Base-by-base conservation (phyloP, 805 yeast genomes). In the Barnettozyma californica region DNA sequence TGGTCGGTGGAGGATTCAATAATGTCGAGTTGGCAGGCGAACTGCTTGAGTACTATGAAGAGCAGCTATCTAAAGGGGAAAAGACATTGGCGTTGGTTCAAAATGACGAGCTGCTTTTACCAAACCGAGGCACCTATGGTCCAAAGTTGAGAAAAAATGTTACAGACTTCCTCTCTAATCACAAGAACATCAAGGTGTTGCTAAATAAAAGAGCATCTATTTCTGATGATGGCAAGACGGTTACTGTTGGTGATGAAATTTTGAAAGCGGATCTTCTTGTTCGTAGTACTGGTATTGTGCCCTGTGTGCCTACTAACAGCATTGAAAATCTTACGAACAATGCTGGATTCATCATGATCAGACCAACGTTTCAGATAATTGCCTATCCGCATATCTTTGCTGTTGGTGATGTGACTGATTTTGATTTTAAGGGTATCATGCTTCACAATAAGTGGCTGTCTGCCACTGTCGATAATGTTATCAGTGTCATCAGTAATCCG, bases 1-100 rank as follows among this genome's bases (percentile, higher is more conserved):
- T 67, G 20, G 50, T 66, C 16, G 71, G 71, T 35, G 70, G 68
- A 19, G 71, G 70, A 2, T 56, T 59, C 44, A 56, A 54, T 20
- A 68, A 63, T 27, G 52, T 51, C 19, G 71, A 68, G 48, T 33
- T 67, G 2, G 60, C 56, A 10, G 72, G 72, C 27, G 71, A 68
- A 45, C 25, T 67, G 4, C 53, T 60, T 3, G 47, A 52, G 45
- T 43, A 47, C 4, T 68, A 52, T 47, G 36, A 46, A 2, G 52
- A 55, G 5, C 53, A 56, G 27, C 6, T 59, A 20, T 23, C 25
- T n/a, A 33, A 18, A 3, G 56, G 55, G 0, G 8, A 26, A 2
- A 59, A 59, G 44, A 48, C 39, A 21, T 42, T 58, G n/a, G 55
- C 60, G 0, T 11, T 60, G 16, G 45, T 60, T 11, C 60, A 59